These are phyloP conservation scores for Taphrina confusa DNA, from an alignment of 1,139 yeast species.

Conservation along the genomic window DNA sequence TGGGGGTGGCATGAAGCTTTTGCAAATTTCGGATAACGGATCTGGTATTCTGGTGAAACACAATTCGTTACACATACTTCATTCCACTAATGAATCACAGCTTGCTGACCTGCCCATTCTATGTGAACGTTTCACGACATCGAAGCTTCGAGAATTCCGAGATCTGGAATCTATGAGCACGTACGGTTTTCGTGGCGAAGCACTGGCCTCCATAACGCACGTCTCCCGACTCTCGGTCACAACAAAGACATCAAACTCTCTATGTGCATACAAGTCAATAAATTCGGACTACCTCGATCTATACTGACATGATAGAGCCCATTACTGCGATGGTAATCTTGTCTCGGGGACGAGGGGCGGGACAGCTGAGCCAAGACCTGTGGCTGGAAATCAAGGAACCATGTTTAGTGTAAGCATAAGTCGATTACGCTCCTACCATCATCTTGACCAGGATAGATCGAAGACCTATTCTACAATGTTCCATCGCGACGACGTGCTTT, in stretches of 20 bases:
- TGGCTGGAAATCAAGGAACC: conserved; percentile 88
- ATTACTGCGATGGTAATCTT: conserved; percentile 41
- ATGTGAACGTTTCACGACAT: conserved; percentile 71
- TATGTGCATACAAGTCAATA: conserved; percentile 60
- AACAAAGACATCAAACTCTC: conserved; percentile 63
- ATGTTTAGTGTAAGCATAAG: conserved; percentile 56
- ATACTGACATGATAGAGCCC: conserved; percentile 45
- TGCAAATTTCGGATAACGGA: conserved; percentile 77
- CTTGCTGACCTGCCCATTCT: conserved; percentile 58
- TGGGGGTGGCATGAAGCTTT: conserved; percentile 62
- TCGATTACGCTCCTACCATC: not conserved
- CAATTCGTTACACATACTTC: not conserved
- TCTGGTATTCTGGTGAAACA: conserved; percentile 56
- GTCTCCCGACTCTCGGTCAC: conserved; percentile 67
- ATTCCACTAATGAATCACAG: conserved; percentile 46
- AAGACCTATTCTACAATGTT: conserved; percentile 84
- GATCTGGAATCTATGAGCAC: conserved; percentile 58
- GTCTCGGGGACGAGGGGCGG: conserved; percentile 44
- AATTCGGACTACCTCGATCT: not conserved
- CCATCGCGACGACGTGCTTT: conserved; percentile 75
- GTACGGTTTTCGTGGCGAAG: conserved; percentile 83
- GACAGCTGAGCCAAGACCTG: conserved; percentile 61
- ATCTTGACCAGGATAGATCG: conserved; percentile 49
- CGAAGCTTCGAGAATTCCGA: conserved; percentile 58
- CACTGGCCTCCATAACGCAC: conserved; percentile 69